Percentiles rank a stretch among this genome's conserved stretches.
phyloP scores from a whole-genome alignment of 352 stramenopile species.

The Phytophthora cactorum region DNA sequence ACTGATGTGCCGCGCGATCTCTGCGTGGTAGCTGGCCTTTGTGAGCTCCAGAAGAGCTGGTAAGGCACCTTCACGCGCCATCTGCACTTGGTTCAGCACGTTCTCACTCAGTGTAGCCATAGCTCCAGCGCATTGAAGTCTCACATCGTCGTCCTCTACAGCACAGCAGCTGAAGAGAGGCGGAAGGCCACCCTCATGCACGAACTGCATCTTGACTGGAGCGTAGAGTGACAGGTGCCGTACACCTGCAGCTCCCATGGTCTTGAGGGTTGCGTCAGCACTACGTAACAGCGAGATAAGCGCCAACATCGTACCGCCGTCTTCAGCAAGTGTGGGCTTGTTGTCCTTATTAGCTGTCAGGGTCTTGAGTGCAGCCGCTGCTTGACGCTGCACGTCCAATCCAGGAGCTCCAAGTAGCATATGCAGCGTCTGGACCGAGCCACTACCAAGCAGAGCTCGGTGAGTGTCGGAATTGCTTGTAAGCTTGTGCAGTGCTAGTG shows the following conservation, averaged over 20 bases:
- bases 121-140: slow-evolving; percentile 88
- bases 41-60: slow-evolving; percentile 75
- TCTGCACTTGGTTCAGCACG: slow-evolving; percentile 87
- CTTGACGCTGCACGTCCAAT: slow-evolving; percentile 87
- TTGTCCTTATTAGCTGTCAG: slow-evolving; percentile 91
- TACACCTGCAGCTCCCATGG: slow-evolving; percentile 87
- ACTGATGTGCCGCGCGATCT: slow-evolving; percentile 90
- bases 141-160: slow-evolving; percentile 78
- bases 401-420: slow-evolving; percentile 73
- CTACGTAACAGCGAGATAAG: slow-evolving; percentile 87
- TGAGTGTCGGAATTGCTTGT: slow-evolving; percentile 77
- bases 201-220: slow-evolving; percentile 72
- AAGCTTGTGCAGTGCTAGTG: slow-evolving; percentile 92
- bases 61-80: slow-evolving; percentile 83
- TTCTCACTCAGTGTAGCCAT: slow-evolving; percentile 94
- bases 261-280: slow-evolving; percentile 79
- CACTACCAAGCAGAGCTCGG: slow-evolving; percentile 64
- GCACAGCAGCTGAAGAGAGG: slow-evolving; percentile 71
- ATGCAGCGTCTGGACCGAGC: slow-evolving; percentile 69
- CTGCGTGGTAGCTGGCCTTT: slow-evolving; percentile 62
- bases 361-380: slow-evolving; percentile 92
- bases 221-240: slow-evolving; percentile 89
- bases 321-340: slow-evolving; percentile 89
- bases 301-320: slow-evolving; percentile 79
- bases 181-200: slow-evolving; percentile 68